Percentiles rank a stretch among this genome's conserved stretches.
Conservation (phyloP, 2,329 filamentous ascomycete species). For the Pestalotiopsis sp. region DNA sequence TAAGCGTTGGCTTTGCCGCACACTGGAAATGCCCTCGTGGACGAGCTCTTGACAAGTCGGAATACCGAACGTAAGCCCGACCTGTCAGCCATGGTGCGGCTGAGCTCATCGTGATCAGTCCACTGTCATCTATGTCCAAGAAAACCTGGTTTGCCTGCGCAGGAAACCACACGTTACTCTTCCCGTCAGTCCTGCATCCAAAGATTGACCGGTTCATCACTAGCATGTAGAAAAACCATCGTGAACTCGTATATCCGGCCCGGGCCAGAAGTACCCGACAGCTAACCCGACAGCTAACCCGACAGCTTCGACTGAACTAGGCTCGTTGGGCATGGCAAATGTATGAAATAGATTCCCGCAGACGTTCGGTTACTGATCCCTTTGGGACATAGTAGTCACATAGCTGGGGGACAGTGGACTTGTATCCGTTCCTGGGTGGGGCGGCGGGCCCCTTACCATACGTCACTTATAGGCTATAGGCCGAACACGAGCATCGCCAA, state of each 20-base stretch:
- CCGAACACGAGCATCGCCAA: constrained; percentile 1
- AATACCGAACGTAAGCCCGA: background rate
- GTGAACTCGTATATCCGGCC: background rate
- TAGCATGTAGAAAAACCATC: background rate
- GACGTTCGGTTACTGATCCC: background rate
- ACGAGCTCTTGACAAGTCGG: background rate
- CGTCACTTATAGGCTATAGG: constrained; percentile 6
- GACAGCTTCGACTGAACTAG: background rate
- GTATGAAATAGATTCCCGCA: background rate
- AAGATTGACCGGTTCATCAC: background rate
- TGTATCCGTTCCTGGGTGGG: background rate
- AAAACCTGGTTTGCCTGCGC: background rate
- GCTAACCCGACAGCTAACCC: background rate
- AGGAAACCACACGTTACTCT: background rate
- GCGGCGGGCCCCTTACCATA: background rate
- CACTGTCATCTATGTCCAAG: background rate
- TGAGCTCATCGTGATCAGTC: background rate
- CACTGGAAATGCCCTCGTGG: too few relatives aligned
- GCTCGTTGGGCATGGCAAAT: background rate
- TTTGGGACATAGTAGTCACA: background rate
- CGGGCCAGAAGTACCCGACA: background rate
- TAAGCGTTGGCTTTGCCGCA: background rate
- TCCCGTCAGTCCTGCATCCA: background rate
- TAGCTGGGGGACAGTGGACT: background rate
- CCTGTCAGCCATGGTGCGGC: background rate